A percentile compares a stretch with the other conserved stretches of the same genome.
phyloP scores from a whole-genome alignment of 352 stramenopile genomes.

The Pythium dissimile region DNA sequence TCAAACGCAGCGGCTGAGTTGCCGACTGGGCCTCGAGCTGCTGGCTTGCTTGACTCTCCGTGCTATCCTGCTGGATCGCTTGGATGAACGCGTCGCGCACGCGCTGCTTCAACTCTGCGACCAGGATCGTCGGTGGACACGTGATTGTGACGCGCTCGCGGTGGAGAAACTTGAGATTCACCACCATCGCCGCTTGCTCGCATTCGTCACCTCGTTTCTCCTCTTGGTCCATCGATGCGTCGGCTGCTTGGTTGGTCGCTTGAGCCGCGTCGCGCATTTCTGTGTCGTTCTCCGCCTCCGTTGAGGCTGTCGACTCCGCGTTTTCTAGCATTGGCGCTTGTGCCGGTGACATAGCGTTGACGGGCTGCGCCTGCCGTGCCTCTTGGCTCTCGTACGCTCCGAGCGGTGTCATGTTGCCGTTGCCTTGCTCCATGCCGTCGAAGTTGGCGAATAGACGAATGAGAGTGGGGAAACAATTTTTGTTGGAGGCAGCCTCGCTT shows the following conservation, averaged over 20 bases:
- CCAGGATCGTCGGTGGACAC: slow-evolving; percentile 15
- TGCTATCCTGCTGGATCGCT: not conserved
- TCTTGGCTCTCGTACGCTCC: slow-evolving; percentile 16
- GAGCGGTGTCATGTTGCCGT: slow-evolving; percentile 7
- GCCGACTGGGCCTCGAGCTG: slow-evolving; percentile 1
- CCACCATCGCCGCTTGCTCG: not conserved
- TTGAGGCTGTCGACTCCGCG: not conserved
- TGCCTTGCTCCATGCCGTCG: slow-evolving; percentile 6
- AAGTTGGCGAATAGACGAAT: not conserved
- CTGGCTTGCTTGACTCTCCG: not conserved
- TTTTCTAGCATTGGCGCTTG: not conserved
- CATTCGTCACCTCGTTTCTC: not conserved
- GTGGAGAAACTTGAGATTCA: slow-evolving; percentile 26
- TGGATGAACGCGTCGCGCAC: slow-evolving; percentile 15
- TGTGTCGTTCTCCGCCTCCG: not conserved
- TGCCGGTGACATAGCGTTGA: not conserved
- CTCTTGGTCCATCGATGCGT: not conserved
- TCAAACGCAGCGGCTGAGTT: slow-evolving; percentile 19
- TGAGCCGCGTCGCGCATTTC: not conserved
- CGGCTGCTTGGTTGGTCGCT: not conserved
- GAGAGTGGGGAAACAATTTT: too few species aligned
- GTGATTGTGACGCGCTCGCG: slow-evolving; percentile 19
- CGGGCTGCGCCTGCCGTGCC: slow-evolving; percentile 1
- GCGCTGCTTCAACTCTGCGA: slow-evolving; percentile 21
- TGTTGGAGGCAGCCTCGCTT: too few species aligned